phyloP scores from a whole-genome alignment of 352 stramenopile species.

The Ophiocytium majus region DNA sequence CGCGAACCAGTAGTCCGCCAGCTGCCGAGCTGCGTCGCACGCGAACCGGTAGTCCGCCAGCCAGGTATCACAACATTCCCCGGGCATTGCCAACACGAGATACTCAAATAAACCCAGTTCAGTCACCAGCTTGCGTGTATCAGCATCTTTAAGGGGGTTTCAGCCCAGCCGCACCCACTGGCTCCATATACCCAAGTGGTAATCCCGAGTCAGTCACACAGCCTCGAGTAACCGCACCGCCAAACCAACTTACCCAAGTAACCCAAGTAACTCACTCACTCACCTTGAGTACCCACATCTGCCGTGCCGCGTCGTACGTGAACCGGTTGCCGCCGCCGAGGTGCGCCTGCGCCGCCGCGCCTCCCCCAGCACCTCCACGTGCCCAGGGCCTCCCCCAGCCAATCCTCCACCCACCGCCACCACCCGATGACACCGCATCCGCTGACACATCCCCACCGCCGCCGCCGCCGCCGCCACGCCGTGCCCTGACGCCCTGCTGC shows the following conservation, averaged over 20 bases:
- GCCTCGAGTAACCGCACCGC: not conserved
- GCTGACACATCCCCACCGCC: not conserved
- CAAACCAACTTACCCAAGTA: not conserved
- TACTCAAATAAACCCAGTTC: no score
- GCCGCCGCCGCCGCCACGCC: not conserved
- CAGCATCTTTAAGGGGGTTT: not conserved
- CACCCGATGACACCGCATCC: no score
- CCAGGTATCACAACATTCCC: no score
- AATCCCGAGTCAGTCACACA: not conserved
- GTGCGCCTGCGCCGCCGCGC: conserved; percentile 34
- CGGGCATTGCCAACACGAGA: no score
- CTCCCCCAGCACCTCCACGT: no score
- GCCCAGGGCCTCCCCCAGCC: no score
- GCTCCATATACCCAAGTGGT: not conserved
- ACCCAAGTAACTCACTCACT: not conserved
- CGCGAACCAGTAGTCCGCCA: no score
- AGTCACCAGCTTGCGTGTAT: no score
- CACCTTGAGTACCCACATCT: conserved; percentile 45
- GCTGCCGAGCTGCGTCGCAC: no score
- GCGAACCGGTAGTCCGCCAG: no score
- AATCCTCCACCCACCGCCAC: no score
- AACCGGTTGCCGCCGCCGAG: conserved; percentile 56
- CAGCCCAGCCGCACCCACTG: not conserved
- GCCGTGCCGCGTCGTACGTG: conserved; percentile 43
- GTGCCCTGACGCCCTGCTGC: conserved; percentile 7